Evolutionary conservation across 2,329 filamentous ascomycete species (phyloP), one percentile per base, ranked within the genome.

Genomic region (Colletotrichum limetticola): DNA sequence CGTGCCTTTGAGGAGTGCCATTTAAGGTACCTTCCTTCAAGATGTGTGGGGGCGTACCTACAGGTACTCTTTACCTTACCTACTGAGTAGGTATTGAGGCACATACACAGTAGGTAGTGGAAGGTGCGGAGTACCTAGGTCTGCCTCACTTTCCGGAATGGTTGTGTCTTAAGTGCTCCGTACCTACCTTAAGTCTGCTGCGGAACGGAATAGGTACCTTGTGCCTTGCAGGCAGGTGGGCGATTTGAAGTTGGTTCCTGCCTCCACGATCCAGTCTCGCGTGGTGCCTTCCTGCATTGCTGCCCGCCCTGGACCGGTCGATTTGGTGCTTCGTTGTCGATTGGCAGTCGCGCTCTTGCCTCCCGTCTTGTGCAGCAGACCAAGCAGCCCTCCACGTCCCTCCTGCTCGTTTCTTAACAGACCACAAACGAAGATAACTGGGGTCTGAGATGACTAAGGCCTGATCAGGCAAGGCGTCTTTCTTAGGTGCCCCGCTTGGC

Each of bases 161-260:
- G 24, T 55, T 26, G 19, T 49, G 19, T 19, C 42, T 49, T 2
- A 22, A 8, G 8, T 22, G 19, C 16, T 3, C 14, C 7, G 37
- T 42, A 42, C 37, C 16, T 42, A 19, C 16, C 37, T 42, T 35
- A 8, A 19, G 42, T 49, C 16, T 49, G 42, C 19, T 49, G 19
- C 19, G 16, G 42, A 55, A 55, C 4, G 22, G 11, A 12, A 14
- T 12, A 26, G 22, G 22, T 53, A 53, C 52, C 59, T 32, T 30
- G 52, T 59, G 28, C 52, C 52, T 68, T 72, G 65, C 69, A 68
- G 69, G 37, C 30, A 52, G n/a, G 46, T 32, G 24, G 68, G 55
- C 30, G n/a, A 24, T 16, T 58, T 35, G 37, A 28, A 19, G 19
- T 19, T 26, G 63, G 26, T 68, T 30, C 52, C 69, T 55, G 65